phyloP scores from a whole-genome alignment of 1,139 yeast species.

The Blastobotrys apis region DNA sequence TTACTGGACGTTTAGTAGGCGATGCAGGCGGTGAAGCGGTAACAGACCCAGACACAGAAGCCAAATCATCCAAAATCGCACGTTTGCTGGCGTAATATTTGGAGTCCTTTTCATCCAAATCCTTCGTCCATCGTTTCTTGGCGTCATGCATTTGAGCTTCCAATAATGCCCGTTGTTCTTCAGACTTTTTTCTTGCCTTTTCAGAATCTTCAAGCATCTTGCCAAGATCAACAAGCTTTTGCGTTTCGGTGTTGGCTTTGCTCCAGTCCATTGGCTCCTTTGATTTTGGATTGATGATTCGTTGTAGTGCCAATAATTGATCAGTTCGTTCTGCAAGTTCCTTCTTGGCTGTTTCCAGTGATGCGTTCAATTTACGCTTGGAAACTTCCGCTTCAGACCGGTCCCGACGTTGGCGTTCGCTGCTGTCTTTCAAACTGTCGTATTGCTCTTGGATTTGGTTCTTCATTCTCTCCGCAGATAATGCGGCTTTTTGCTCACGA shows the following conservation, averaged over 20 bases:
- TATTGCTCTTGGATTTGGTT: constrained; percentile 26
- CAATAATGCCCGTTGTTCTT: constrained; percentile 28
- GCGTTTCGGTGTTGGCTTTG: constrained; percentile 19
- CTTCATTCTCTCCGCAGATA: constrained; percentile 25
- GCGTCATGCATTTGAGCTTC: constrained; percentile 32
- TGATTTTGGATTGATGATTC: constrained; percentile 25
- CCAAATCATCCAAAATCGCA: constrained; percentile 28
- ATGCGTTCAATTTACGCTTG: constrained; percentile 27
- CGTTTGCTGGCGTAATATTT: constrained; percentile 27
- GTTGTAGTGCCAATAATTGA: constrained; percentile 29
- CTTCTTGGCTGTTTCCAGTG: constrained; percentile 26
- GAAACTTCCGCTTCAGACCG: constrained; percentile 31
- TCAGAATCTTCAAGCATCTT: constrained; percentile 30
- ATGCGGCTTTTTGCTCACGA: constrained; percentile 29
- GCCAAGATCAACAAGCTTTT: constrained; percentile 30
- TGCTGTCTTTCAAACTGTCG: constrained; percentile 23
- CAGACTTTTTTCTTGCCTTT: constrained; percentile 28
- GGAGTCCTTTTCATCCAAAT: constrained; percentile 27
- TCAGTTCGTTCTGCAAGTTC: constrained; percentile 28
- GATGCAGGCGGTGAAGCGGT: constrained; percentile 18
- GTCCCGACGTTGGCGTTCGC: constrained; percentile 27
- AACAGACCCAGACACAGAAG: constrained; percentile 14
- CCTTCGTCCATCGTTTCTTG: constrained; percentile 28
- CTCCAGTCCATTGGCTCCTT: constrained; percentile 22
- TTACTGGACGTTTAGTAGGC: constrained; percentile 22